phyloP scores from a whole-genome alignment of 208 protist genomes.

The Leishmania tarentolae region DNA sequence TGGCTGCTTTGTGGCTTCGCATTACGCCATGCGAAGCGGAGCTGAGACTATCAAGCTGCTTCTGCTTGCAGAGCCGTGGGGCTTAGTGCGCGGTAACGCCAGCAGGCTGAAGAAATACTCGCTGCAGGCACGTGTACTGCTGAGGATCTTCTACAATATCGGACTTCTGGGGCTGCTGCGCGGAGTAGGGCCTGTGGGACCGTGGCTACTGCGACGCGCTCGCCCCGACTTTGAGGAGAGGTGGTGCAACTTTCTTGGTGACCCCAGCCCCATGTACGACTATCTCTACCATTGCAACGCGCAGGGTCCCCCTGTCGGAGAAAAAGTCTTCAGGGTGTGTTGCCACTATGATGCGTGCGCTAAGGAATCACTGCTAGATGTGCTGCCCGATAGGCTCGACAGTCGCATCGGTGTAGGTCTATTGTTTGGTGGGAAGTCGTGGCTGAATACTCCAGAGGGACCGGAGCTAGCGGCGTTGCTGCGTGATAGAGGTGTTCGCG shows the following conservation, averaged over 20 bases:
- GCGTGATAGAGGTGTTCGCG: conserved; percentile 30
- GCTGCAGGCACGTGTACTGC: conserved; percentile 28
- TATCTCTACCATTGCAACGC: conserved; percentile 83
- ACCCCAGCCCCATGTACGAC: conserved; percentile 60
- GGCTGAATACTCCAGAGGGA: conserved; percentile 41
- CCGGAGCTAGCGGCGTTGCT: conserved; percentile 41
- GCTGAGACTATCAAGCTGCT: conserved; percentile 35
- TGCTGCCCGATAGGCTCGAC: conserved; percentile 36
- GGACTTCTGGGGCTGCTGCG: conserved; percentile 53
- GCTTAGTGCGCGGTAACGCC: conserved; percentile 37
- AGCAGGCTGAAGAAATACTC: conserved; percentile 28
- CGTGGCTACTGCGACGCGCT: conserved; percentile 37
- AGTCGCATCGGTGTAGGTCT: conserved; percentile 36
- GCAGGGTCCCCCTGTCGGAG: conserved; percentile 44
- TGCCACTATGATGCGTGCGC: conserved; percentile 56
- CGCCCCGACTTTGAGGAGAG: conserved; percentile 63
- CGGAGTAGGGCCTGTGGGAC: conserved; percentile 44
- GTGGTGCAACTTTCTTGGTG: conserved; percentile 43
- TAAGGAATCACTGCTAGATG: conserved; percentile 45
- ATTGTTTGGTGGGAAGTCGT: conserved; percentile 56
- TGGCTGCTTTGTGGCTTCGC: conserved; percentile 47
- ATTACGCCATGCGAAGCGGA: conserved; percentile 46
- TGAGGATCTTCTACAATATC: conserved; percentile 38
- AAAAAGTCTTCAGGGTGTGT: conserved; percentile 59
- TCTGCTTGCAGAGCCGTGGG: conserved; percentile 63